Evolutionary conservation across 1,284 basidiomycete species (phyloP).

Genomic region (Kwoniella shivajii): DNA sequence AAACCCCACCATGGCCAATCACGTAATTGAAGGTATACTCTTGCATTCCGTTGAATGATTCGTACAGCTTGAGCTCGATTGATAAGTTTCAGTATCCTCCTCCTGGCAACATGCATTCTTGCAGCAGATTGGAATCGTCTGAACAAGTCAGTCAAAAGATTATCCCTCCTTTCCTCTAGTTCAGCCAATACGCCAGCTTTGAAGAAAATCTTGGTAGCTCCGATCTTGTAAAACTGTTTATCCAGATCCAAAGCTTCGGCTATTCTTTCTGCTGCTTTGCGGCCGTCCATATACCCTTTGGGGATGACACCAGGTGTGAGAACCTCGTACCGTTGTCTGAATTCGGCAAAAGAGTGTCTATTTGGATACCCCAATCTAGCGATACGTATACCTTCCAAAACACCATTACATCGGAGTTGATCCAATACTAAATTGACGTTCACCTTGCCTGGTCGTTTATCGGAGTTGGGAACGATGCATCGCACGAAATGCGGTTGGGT

Average conservation of each 20-base stretch:
- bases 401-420: constrained; percentile 97
- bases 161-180: constrained; percentile 89
- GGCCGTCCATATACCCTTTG: constrained; percentile 94
- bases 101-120: constrained; percentile 79
- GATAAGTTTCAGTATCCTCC: constrained; percentile 93
- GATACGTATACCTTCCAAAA: constrained; percentile 97
- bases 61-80: constrained; percentile 89
- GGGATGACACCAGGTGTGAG: constrained; percentile 91
- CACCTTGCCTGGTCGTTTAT: constrained; percentile 89
- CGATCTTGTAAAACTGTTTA: constrained; percentile 81
- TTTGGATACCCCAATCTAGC: constrained; percentile 97
- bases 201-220: constrained; percentile 98
- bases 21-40: constrained; percentile 81
- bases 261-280: constrained; percentile 92
- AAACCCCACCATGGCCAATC: constrained; percentile 99
- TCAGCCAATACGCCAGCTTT: constrained; percentile 98
- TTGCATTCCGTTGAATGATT: constrained; percentile 91
- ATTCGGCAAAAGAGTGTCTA: constrained; percentile 93
- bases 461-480: constrained; percentile 93
- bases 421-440: constrained; percentile 95
- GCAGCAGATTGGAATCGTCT: constrained; percentile 82
- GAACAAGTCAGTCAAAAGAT: constrained; percentile 84
- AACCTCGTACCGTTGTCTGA: constrained; percentile 94
- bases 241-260: constrained; percentile 88
- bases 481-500: constrained; percentile 99